Conservation (phyloP, 495 filamentous ascomycete genomes). For the Tricharina praecox region DNA sequence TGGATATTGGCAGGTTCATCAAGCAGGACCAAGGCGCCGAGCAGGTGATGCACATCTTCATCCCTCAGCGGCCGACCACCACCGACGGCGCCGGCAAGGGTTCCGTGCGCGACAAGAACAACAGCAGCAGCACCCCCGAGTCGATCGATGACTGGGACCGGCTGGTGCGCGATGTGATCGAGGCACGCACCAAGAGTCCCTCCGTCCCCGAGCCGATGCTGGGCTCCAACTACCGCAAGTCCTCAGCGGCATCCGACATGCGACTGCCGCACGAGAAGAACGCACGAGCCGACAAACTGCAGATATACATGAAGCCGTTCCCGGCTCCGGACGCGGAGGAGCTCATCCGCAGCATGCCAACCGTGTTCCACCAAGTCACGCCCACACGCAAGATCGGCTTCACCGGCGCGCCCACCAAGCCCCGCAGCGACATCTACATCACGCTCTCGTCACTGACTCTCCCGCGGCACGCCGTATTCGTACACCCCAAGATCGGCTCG, state of each 20-base stretch:
- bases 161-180: constrained; percentile 54
- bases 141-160: constrained; percentile 53
- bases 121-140: constrained; percentile 5
- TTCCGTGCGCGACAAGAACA: background rate
- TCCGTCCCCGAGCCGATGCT: constrained; percentile 14
- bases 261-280: constrained; percentile 38
- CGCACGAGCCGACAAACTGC: constrained; percentile 49
- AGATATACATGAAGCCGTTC: constrained; percentile 63
- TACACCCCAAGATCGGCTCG: constrained; percentile 56
- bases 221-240: constrained; percentile 11
- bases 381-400: constrained; percentile 86
- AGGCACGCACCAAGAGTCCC: constrained; percentile 54
- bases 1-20: constrained; percentile 65
- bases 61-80: constrained; percentile 40
- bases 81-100: constrained; percentile 28
- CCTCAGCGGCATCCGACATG: constrained; percentile 14
- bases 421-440: constrained; percentile 85
- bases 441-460: constrained; percentile 61
- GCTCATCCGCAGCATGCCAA: constrained; percentile 73
- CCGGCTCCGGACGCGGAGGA: constrained; percentile 53
- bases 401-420: constrained; percentile 70
- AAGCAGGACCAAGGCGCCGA: constrained; percentile 61
- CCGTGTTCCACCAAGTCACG: constrained; percentile 61
- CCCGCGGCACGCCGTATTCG: constrained; percentile 62
- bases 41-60: constrained; percentile 63